A percentile compares a stretch with the other conserved stretches of the same genome.
Evolutionary conservation across 2,329 filamentous ascomycete genomes (phyloP).

Genomic region (Ceratocystiopsis brevicomis): DNA sequence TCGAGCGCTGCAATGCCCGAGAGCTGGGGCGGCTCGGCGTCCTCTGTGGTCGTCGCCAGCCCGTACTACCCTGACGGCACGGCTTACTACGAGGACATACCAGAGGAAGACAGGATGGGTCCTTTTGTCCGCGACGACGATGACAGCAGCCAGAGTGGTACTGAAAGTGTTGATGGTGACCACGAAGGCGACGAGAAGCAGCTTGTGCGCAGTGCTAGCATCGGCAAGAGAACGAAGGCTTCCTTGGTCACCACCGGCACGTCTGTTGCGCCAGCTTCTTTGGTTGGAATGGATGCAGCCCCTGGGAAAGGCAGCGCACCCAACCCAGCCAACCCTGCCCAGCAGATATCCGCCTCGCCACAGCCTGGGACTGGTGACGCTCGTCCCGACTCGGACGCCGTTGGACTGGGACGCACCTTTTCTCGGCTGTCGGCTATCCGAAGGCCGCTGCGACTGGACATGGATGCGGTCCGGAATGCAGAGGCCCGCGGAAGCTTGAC

Average conservation of each 20-base stretch:
- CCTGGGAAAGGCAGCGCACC: slow-evolving; percentile 15
- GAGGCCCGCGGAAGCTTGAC: slow-evolving; percentile 79
- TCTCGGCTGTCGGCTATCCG: slow-evolving; percentile 35
- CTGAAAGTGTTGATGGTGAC: slow-evolving; percentile 24
- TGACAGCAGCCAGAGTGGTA: slow-evolving; percentile 5
- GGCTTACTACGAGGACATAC: slow-evolving; percentile 26
- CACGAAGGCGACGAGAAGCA: slow-evolving; percentile 34
- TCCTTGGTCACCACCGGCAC: slow-evolving; percentile 28
- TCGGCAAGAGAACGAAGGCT: slow-evolving; percentile 41
- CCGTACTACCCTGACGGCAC: slow-evolving; percentile 28
- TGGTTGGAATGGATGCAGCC: no score
- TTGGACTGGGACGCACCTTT: slow-evolving; percentile 14
- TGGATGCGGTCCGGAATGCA: slow-evolving; percentile 62
- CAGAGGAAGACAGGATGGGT: slow-evolving; percentile 18
- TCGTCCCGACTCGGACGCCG: not conserved
- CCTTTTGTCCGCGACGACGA: slow-evolving; percentile 23
- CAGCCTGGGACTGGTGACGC: slow-evolving; percentile 5
- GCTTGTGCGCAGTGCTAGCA: slow-evolving; percentile 40
- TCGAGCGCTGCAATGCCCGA: slow-evolving; percentile 57
- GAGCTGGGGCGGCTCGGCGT: slow-evolving; percentile 28
- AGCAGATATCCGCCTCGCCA: slow-evolving; percentile 9
- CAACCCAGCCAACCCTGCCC: slow-evolving; percentile 18
- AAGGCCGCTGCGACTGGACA: slow-evolving; percentile 57
- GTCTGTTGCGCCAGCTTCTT: no score
- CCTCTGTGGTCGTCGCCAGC: slow-evolving; percentile 23